A percentile compares a stretch with the other conserved stretches of the same genome.
Conservation (phyloP, 352 stramenopile genomes). For the Phytophthora rubi region DNA sequence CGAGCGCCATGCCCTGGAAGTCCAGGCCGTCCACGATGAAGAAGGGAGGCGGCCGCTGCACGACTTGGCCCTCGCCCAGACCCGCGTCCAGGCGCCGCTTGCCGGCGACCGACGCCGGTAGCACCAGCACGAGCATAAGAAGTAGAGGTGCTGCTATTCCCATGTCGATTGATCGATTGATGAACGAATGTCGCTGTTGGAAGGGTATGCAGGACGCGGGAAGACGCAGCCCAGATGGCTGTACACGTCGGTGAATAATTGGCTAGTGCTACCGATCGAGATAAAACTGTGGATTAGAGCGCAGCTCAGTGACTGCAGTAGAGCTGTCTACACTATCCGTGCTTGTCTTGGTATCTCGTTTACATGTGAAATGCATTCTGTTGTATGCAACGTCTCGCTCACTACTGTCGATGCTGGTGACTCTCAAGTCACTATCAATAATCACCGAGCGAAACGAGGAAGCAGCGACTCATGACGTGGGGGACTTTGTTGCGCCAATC, state of each 20-base stretch:
- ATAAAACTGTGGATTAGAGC: constrained; percentile 26
- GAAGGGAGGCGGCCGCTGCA: constrained; percentile 54
- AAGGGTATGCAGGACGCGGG: constrained; percentile 3
- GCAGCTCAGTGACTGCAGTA: neutral
- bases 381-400: constrained; percentile 16
- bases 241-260: constrained; percentile 1
- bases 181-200: constrained; percentile 7
- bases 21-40: constrained; percentile 61
- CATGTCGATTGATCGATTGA: too few species aligned
- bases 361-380: constrained; percentile 2
- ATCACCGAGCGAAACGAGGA: constrained; percentile 22
- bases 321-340: neutral
- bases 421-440: neutral
- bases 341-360: neutral
- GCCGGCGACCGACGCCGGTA: constrained; percentile 8
- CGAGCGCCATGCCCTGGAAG: constrained; percentile 50
- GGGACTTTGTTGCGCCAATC: constrained; percentile 38
- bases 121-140: constrained; percentile 8
- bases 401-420: neutral
- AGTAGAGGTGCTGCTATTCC: constrained; percentile 14
- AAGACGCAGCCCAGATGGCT: constrained; percentile 16
- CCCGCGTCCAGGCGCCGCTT: constrained; percentile 24
- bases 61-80: constrained; percentile 53
- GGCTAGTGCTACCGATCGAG: constrained; percentile 21
- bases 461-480: constrained; percentile 33